Evolutionary conservation across 768 basidiomycete species (phyloP).

Genomic region (Rossbeevera mucosa): DNA sequence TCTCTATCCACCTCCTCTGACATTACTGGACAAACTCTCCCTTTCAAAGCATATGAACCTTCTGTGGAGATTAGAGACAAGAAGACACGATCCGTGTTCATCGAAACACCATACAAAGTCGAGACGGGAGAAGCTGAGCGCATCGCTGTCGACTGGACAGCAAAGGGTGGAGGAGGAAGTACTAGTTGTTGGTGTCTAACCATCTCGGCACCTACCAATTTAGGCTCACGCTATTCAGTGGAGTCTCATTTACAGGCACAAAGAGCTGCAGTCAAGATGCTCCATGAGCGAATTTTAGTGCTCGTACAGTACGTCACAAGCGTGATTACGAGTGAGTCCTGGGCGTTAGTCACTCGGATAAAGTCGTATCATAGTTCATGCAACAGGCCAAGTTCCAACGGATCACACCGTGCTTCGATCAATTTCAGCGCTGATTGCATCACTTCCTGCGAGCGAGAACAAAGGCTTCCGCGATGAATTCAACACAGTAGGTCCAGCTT

Average conservation of each 20-base stretch:
- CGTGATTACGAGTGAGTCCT: constrained; percentile 61
- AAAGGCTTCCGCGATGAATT: constrained; percentile 85
- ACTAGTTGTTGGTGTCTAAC: constrained; percentile 59
- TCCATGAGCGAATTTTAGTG: constrained; percentile 83
- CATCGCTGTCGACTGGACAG: constrained; percentile 96
- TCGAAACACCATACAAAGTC: constrained; percentile 81
- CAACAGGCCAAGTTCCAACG: constrained; percentile 60
- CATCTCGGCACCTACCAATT: not conserved
- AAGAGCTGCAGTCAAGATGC: constrained; percentile 93
- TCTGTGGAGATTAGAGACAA: constrained; percentile 81
- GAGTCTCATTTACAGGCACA: constrained; percentile 88
- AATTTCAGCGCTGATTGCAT: constrained; percentile 80
- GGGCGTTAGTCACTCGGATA: not conserved
- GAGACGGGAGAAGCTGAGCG: constrained; percentile 99
- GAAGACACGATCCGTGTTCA: constrained; percentile 71
- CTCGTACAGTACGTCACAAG: constrained; percentile 83
- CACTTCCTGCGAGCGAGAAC: constrained; percentile 82
- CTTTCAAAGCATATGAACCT: constrained; percentile 91
- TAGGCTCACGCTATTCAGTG: constrained; percentile 45
- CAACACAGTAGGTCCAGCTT: constrained; percentile 55
- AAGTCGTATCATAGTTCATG: not conserved
- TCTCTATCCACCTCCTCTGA: constrained; percentile 42
- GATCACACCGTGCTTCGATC: constrained; percentile 83
- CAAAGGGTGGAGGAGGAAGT: constrained; percentile 77
- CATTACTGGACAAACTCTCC: constrained; percentile 69